phyloP scores from a whole-genome alignment of 2,329 filamentous ascomycete species.

The Aspergillus glaucus region DNA sequence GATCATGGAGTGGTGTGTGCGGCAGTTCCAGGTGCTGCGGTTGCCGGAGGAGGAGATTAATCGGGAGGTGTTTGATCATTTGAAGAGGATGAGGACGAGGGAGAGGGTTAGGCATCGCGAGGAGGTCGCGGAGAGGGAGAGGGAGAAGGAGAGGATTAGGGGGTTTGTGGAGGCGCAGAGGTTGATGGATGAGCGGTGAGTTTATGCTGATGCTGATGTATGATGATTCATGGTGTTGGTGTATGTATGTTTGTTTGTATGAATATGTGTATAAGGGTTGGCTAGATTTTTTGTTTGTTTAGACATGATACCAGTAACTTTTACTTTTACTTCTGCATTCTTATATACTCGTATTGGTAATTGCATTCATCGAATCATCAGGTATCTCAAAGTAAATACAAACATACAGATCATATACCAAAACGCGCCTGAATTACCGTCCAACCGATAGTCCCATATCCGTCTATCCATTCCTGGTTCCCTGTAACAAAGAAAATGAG shows the following conservation, averaged over 20 bases:
- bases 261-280: no score
- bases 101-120: neutral
- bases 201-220: neutral
- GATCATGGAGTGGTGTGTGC: conserved; percentile 30
- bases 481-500: no score
- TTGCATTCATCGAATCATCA: no score
- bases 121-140: neutral
- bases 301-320: no score
- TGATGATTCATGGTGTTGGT: neutral
- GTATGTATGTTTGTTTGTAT: neutral
- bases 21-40: conserved; percentile 22
- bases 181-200: neutral
- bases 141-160: neutral
- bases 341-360: no score
- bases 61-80: conserved; percentile 27
- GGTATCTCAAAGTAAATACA: no score
- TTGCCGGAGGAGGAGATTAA: conserved; percentile 26
- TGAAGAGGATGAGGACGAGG: conserved; percentile 14
- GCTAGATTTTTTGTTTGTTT: no score
- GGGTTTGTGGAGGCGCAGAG: neutral
- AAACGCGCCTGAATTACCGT: no score
- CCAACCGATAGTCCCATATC: no score
- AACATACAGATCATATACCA: no score
- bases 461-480: no score
- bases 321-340: no score